Percentiles rank a stretch among this genome's conserved stretches.
These are phyloP conservation scores for Paramecium caudatum DNA, from an alignment of 73 alveolate genomes.

Conservation along the genomic window DNA sequence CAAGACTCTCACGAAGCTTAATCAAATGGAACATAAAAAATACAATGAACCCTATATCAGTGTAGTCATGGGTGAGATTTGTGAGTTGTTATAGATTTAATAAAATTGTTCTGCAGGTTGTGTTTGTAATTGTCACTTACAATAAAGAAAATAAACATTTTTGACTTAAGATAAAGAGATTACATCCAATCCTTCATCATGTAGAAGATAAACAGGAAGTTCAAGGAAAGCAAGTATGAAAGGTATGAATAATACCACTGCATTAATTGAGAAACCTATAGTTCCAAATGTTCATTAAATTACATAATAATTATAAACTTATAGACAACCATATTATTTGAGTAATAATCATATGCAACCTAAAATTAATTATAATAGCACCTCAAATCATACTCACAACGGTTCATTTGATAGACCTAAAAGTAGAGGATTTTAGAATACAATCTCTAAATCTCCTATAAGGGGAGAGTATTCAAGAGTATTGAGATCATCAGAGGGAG, in stretches of 20 bases:
- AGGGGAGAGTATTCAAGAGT: neutral
- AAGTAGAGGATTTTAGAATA: neutral
- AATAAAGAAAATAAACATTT: constrained; percentile 14
- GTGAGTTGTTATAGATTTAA: neutral
- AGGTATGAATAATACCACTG: constrained; percentile 12
- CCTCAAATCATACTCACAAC: neutral
- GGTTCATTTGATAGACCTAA: constrained; percentile 12
- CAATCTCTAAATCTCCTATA: neutral
- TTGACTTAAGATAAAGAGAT: constrained; percentile 8
- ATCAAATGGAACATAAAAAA: constrained; percentile 51
- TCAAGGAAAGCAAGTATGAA: neutral
- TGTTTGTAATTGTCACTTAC: neutral
- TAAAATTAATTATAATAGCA: neutral
- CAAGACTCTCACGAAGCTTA: constrained; percentile 19
- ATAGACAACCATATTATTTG: neutral
- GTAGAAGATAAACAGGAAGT: constrained; percentile 27
- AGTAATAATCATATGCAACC: neutral
- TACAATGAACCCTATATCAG: constrained; percentile 50
- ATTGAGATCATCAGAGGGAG: constrained; percentile 21
- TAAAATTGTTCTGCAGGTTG: constrained; percentile 48
- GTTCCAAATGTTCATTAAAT: neutral
- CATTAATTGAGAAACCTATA: neutral
- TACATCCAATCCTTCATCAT: constrained; percentile 36
- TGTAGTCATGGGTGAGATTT: constrained; percentile 26
- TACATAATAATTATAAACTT: neutral